Evolutionary conservation across 1,139 yeast species (phyloP).

Genomic region (Kazachstania sp.): DNA sequence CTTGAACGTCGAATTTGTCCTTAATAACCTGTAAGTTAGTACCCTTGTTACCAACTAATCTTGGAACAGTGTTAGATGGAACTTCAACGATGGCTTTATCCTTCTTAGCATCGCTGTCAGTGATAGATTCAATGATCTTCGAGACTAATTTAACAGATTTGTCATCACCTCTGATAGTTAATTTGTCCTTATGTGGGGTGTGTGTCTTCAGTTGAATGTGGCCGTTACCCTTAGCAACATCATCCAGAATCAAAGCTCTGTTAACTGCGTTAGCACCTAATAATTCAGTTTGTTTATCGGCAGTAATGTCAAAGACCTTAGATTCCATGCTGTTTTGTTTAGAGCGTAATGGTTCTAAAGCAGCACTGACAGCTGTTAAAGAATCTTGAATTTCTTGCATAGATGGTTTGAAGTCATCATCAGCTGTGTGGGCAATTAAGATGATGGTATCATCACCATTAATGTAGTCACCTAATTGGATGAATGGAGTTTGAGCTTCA

Average conservation of each 20-base stretch:
- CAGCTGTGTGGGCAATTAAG: slow-evolving; percentile 43
- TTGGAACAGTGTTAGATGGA: slow-evolving; percentile 61
- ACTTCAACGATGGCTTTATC: slow-evolving; percentile 41
- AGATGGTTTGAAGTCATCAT: slow-evolving; percentile 47
- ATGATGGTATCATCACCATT: slow-evolving; percentile 35
- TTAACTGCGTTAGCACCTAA: slow-evolving; percentile 30
- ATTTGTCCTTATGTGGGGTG: slow-evolving; percentile 22
- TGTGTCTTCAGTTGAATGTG: slow-evolving; percentile 38
- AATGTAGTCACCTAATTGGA: slow-evolving; percentile 43
- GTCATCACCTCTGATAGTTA: slow-evolving; percentile 30
- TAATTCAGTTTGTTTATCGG: slow-evolving; percentile 50
- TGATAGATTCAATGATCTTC: slow-evolving; percentile 21
- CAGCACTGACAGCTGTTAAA: slow-evolving; percentile 41
- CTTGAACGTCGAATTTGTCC: slow-evolving; percentile 70
- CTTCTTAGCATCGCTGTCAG: slow-evolving; percentile 22
- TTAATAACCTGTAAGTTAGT: slow-evolving; percentile 57
- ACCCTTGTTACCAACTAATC: slow-evolving; percentile 88
- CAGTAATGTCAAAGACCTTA: slow-evolving; percentile 44
- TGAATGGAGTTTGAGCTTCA: slow-evolving; percentile 44
- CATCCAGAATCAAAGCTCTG: slow-evolving; percentile 31
- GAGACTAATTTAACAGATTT: slow-evolving; percentile 24
- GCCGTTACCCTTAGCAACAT: slow-evolving; percentile 37
- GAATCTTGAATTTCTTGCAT: slow-evolving; percentile 39
- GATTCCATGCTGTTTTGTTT: slow-evolving; percentile 48
- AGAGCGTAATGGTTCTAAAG: slow-evolving; percentile 50